These are phyloP conservation scores for Ogataea dorogensis DNA, from an alignment of 805 yeast genomes.

Conservation along the genomic window DNA sequence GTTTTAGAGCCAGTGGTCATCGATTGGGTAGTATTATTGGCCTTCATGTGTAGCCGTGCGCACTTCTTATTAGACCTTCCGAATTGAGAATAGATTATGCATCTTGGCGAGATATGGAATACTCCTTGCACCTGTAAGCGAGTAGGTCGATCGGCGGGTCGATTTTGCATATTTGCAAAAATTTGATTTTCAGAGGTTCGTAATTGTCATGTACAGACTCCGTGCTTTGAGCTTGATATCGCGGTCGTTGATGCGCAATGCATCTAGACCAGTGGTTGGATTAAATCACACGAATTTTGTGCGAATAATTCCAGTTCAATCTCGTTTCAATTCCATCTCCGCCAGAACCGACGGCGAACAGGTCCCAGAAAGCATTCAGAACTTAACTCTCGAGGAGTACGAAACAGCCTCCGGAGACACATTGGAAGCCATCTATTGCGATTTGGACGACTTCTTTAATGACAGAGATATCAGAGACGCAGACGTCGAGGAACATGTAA, in stretches of 20 bases:
- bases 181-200: slow-evolving; percentile 4
- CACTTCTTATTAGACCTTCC: slow-evolving; percentile 1
- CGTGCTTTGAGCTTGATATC: not conserved
- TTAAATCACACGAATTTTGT: not conserved
- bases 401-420: slow-evolving; percentile 64
- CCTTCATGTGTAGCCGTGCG: no score
- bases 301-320: not conserved
- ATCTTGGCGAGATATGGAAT: no score
- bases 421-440: slow-evolving; percentile 65
- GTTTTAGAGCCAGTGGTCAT: no score
- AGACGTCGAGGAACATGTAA: slow-evolving; percentile 68
- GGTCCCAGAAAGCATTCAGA: slow-evolving; percentile 51
- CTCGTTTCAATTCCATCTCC: slow-evolving; percentile 28
- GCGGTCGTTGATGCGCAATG: slow-evolving; percentile 1
- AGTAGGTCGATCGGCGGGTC: slow-evolving; percentile 11
- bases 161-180: slow-evolving; percentile 1
- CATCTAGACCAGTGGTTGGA: not conserved
- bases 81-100: not conserved
- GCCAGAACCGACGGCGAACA: slow-evolving; percentile 51
- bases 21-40: no score
- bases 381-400: slow-evolving; percentile 52
- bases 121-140: not conserved
- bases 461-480: slow-evolving; percentile 40
- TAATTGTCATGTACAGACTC: slow-evolving; percentile 2
- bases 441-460: slow-evolving; percentile 68